Evolutionary conservation across 164 flowering plant genomes (phyloP), one percentile per base, ranked within the genome.

Genomic region (Vitis rupestris): DNA sequence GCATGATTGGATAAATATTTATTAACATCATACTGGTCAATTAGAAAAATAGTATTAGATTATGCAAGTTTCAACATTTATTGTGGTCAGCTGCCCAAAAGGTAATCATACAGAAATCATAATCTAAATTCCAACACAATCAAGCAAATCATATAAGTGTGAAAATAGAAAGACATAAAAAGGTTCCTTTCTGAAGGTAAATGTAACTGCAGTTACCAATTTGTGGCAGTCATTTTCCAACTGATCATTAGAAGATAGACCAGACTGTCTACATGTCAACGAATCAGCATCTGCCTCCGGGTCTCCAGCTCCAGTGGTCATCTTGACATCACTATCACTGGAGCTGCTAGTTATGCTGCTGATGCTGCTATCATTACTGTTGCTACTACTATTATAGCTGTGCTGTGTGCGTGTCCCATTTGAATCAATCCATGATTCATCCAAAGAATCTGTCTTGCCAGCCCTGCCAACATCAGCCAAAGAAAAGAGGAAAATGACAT

Each of bases 261-360:
- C 92, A 78, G 93, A 85, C 79, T 85, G 91, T 74, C 88, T 85
- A 61, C 91, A 86, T 27, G 88, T 70, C 62, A 93, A 75, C 57
- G 99, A 95, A 84, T 96, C 98, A 74, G 99, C 98, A 87, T 96
- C 99, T 64, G 97, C 94, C 50, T 96, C 98, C 65, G 93, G 88
- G 69, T 96, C 99, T 65, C 92, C 87, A 68, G 75, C 59, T 75
- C 82, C 82, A 27, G 75, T 62, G 12, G 70, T 74, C 79, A 81
- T 80, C 75, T 75, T 84, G 78, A 65, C 72, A 78, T 89, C 98
- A 82, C 93, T 93, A 49, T 87, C 97, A 84, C 95, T 88, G 23
- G 97, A 88, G 69, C 91, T 86, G 79, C 87, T 81, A 81, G 88
- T 90, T 75, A 85, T 70, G 84, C 93, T 90, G 81, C 92, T 85